Evolutionary conservation across 495 filamentous ascomycete species (phyloP).

Genomic region (Bacidia gigantensis): DNA sequence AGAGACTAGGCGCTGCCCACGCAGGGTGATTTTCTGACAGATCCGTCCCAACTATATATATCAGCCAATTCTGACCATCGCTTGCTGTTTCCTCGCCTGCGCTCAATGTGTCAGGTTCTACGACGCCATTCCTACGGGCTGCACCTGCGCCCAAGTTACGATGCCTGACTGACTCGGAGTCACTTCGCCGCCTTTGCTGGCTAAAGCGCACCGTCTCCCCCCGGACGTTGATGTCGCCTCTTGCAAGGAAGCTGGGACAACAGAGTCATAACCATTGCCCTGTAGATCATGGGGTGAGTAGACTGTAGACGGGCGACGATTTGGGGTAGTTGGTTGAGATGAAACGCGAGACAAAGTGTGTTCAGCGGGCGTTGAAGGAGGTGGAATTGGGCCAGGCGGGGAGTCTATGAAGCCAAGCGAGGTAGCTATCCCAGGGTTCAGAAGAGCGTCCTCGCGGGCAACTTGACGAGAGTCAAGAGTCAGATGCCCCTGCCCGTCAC

Average conservation of each 20-base stretch:
- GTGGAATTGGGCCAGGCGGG: constrained; percentile 48
- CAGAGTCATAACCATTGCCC: neutral
- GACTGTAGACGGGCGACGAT: constrained; percentile 38
- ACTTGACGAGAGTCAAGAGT: neutral
- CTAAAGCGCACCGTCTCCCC: constrained; percentile 7
- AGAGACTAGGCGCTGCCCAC: constrained; percentile 60
- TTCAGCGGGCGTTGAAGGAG: constrained; percentile 57
- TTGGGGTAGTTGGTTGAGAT: constrained; percentile 43
- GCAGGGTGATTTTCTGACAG: constrained; percentile 66
- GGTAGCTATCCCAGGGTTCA: constrained; percentile 17
- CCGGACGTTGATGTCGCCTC: neutral
- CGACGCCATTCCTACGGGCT: constrained; percentile 50
- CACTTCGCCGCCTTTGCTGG: constrained; percentile 44
- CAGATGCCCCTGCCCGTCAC: neutral
- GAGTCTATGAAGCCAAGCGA: constrained; percentile 39
- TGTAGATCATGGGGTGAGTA: constrained; percentile 18
- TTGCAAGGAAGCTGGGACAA: constrained; percentile 9
- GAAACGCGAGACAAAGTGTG: constrained; percentile 43
- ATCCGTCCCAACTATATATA: constrained; percentile 66
- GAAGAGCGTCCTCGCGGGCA: neutral
- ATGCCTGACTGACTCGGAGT: constrained; percentile 47
- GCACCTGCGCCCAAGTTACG: constrained; percentile 48
- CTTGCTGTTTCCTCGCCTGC: constrained; percentile 38
- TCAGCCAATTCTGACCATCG: constrained; percentile 56
- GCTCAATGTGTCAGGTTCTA: constrained; percentile 52